Percentiles rank a stretch among this genome's conserved stretches.
Evolutionary conservation across 129 eudicot species (phyloP).

Genomic region (Escallonia herrerae): DNA sequence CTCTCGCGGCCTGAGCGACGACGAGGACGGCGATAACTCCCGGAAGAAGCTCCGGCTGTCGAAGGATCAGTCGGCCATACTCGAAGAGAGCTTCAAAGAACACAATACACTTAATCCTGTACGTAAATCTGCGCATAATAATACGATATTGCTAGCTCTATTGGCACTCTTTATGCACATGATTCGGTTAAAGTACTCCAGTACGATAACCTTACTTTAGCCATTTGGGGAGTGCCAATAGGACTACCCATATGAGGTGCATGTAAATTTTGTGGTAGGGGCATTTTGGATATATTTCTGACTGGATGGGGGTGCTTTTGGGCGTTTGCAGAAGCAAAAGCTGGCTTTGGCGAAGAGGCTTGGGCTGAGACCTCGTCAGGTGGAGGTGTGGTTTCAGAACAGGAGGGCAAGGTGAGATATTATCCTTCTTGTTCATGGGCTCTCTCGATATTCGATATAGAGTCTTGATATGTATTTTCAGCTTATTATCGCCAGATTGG

Average conservation of each 20-base stretch:
- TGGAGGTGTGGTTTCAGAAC: conserved; percentile 97
- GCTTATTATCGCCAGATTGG: too few species aligned
- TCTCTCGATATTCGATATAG: background rate
- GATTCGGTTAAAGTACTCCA: too few species aligned
- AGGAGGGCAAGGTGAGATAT: conserved; percentile 86
- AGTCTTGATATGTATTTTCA: too few species aligned
- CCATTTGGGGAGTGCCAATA: too few species aligned
- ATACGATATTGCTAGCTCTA: too few species aligned
- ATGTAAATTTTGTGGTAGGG: conserved; percentile 1
- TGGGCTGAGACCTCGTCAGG: conserved; percentile 89
- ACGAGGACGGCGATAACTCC: conserved; percentile 84
- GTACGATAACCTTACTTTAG: too few species aligned
- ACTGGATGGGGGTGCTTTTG: conserved; percentile 1
- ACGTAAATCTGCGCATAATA: conserved; percentile 13
- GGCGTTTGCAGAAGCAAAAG: conserved; percentile 69
- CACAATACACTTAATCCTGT: conserved; percentile 98
- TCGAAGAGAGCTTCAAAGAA: conserved; percentile 94
- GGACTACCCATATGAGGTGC: too few species aligned
- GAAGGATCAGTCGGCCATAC: conserved; percentile 85
- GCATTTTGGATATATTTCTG: conserved; percentile 3
- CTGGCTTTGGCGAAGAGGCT: conserved; percentile 69
- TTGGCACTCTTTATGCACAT: too few species aligned
- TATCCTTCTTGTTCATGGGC: conserved; percentile 5
- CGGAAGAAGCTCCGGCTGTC: conserved; percentile 82
- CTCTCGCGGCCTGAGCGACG: conserved; percentile 75